Percentiles rank a stretch among this genome's conserved stretches.
Evolutionary conservation across 768 basidiomycete genomes (phyloP).

Genomic region (Calocera cornea): DNA sequence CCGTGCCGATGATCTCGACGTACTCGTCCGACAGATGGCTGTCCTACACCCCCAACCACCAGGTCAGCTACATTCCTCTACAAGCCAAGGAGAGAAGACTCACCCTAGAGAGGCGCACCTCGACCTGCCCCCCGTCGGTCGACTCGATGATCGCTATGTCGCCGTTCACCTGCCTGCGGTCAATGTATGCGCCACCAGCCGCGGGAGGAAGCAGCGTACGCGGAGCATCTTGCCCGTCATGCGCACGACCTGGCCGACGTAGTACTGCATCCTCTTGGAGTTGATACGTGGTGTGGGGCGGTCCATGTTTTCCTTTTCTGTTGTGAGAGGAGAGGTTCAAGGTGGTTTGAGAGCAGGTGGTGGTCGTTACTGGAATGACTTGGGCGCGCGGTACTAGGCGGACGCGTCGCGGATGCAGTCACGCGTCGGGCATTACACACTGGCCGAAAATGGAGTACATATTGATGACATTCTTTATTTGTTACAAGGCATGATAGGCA

Average conservation of each 20-base stretch:
- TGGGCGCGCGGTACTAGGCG: background rate
- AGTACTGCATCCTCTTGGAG: constrained; percentile 40
- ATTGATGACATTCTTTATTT: background rate
- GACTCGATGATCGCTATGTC: constrained; percentile 46
- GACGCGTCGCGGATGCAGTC: background rate
- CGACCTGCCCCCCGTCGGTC: constrained; percentile 52
- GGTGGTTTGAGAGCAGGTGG: background rate
- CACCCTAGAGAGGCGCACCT: constrained; percentile 33
- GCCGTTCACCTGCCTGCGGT: constrained; percentile 26
- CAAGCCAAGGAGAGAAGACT: constrained; percentile 11
- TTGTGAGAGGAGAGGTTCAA: background rate
- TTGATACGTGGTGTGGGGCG: constrained; percentile 43
- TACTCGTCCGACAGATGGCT: constrained; percentile 38
- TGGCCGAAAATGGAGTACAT: too few species aligned
- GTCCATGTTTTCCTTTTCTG: constrained; percentile 12
- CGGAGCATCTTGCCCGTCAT: constrained; percentile 48
- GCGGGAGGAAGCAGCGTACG: constrained; percentile 23
- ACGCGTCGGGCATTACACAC: background rate
- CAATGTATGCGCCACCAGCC: constrained; percentile 7
- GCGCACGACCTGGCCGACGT: constrained; percentile 42
- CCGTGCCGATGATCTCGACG: constrained; percentile 56
- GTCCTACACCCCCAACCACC: constrained; percentile 23
- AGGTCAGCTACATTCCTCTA: background rate
- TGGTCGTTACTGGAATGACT: background rate
- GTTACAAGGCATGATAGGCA: background rate